phyloP scores from a whole-genome alignment of 352 stramenopile species.

The Aphanomyces cochlioides region DNA sequence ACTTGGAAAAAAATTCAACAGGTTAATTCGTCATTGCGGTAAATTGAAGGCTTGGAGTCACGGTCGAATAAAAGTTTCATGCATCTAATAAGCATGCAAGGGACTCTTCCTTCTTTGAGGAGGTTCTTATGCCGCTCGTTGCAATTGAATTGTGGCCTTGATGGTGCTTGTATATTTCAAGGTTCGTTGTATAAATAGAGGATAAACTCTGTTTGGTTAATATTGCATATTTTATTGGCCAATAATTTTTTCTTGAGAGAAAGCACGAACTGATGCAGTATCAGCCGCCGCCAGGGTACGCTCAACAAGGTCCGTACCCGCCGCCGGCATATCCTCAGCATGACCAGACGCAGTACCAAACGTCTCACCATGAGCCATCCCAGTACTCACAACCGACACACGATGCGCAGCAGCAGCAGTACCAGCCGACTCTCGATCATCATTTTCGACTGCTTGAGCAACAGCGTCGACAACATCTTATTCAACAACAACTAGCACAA shows the following conservation, averaged over 20 bases:
- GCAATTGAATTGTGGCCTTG: too few relatives aligned
- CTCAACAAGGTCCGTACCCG: not conserved
- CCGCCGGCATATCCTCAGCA: not conserved
- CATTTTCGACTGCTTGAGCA: slow-evolving; percentile 5
- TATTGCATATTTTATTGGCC: slow-evolving; percentile 15
- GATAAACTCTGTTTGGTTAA: not conserved
- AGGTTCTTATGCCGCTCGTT: too few relatives aligned
- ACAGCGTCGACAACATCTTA: not conserved
- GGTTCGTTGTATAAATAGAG: too few relatives aligned
- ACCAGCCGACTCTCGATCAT: not conserved
- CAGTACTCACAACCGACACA: slow-evolving; percentile 1
- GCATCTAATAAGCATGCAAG: too few relatives aligned
- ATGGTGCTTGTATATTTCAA: too few relatives aligned
- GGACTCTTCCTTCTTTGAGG: too few relatives aligned
- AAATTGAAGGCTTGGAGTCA: too few relatives aligned
- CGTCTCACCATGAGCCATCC: not conserved
- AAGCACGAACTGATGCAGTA: not conserved
- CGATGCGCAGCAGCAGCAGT: slow-evolving; percentile 5
- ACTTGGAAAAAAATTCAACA: too few relatives aligned
- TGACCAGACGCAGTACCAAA: slow-evolving; percentile 11
- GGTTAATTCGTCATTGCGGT: too few relatives aligned
- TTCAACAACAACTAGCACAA: slow-evolving; percentile 5
- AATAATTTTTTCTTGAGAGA: not conserved
- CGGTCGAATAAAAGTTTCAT: too few relatives aligned
- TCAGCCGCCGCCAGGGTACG: slow-evolving; percentile 3